phyloP scores from a whole-genome alignment of 1,139 yeast genomes.

The Debaryomyces nepalensis region DNA sequence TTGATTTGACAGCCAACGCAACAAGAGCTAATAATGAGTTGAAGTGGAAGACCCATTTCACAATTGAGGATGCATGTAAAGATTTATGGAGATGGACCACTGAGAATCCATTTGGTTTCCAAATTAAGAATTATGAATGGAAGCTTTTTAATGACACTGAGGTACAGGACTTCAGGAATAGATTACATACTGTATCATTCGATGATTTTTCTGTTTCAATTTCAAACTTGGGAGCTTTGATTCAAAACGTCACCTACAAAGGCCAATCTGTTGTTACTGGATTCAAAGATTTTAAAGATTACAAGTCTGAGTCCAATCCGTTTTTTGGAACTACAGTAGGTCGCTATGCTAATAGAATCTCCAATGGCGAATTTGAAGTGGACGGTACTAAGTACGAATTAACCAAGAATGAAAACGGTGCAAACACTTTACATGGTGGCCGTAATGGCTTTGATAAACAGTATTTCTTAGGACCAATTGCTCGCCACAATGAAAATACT shows the following conservation, averaged over 20 bases:
- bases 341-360: slow-evolving; percentile 64
- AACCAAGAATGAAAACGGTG: slow-evolving; percentile 45
- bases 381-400: slow-evolving; percentile 46
- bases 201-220: slow-evolving; percentile 46
- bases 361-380: slow-evolving; percentile 47
- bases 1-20: slow-evolving; percentile 74
- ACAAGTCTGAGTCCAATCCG: slow-evolving; percentile 44
- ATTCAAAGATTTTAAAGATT: slow-evolving; percentile 41
- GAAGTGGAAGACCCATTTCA: slow-evolving; percentile 62
- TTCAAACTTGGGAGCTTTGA: slow-evolving; percentile 57
- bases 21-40: slow-evolving; percentile 69
- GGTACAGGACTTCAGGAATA: slow-evolving; percentile 30
- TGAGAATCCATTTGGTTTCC: slow-evolving; percentile 69
- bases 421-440: slow-evolving; percentile 58
- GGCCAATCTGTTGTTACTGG: slow-evolving; percentile 40
- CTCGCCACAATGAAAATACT: slow-evolving; percentile 34
- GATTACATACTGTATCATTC: slow-evolving; percentile 46
- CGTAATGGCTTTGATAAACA: slow-evolving; percentile 54
- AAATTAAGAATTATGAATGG: slow-evolving; percentile 44
- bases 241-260: slow-evolving; percentile 45
- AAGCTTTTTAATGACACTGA: slow-evolving; percentile 29
- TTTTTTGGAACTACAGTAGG: slow-evolving; percentile 69
- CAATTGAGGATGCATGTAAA: slow-evolving; percentile 66
- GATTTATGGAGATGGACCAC: slow-evolving; percentile 84
- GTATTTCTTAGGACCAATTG: slow-evolving; percentile 56